phyloP scores from a whole-genome alignment of 1,284 basidiomycete species.

The Sporisorium sorghi region DNA sequence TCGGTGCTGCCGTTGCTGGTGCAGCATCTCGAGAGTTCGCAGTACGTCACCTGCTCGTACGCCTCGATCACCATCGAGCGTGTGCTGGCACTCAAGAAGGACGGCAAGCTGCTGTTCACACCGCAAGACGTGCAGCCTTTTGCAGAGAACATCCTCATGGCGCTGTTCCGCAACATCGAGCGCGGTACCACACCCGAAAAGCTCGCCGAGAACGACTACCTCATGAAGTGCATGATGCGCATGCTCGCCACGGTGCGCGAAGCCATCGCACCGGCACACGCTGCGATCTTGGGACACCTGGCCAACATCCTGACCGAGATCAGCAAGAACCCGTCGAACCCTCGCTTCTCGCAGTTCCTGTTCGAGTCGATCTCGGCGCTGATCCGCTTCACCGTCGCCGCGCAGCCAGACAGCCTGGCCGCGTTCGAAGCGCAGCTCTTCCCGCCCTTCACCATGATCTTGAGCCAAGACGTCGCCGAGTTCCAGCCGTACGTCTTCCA shows the following conservation, averaged over 20 bases:
- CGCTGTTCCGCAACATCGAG: conserved; percentile 84
- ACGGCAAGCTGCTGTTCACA: conserved; percentile 75
- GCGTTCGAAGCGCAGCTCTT: conserved; percentile 82
- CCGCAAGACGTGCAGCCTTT: conserved; percentile 86
- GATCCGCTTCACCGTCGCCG: conserved; percentile 82
- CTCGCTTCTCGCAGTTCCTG: conserved; percentile 95
- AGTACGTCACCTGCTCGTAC: conserved; percentile 71
- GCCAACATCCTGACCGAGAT: conserved; percentile 86
- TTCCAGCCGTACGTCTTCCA: conserved; percentile 99
- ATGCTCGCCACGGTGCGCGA: conserved; percentile 89
- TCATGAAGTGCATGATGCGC: conserved; percentile 98
- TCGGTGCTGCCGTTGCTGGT: conserved; percentile 89
- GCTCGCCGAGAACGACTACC: conserved; percentile 95
- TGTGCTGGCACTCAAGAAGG: conserved; percentile 81
- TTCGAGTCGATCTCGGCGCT: conserved; percentile 95
- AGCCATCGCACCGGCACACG: conserved; percentile 78
- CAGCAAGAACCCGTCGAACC: conserved; percentile 95
- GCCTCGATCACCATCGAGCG: conserved; percentile 71
- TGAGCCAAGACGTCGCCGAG: conserved; percentile 93
- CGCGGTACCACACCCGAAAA: conserved; percentile 87
- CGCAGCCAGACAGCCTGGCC: conserved; percentile 75
- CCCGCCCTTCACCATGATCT: conserved; percentile 85
- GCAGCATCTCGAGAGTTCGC: conserved; percentile 76
- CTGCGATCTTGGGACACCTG: conserved; percentile 79
- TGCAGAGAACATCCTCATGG: conserved; percentile 80